phyloP scores from a whole-genome alignment of 805 yeast species.

The Myxozyma monticola region DNA sequence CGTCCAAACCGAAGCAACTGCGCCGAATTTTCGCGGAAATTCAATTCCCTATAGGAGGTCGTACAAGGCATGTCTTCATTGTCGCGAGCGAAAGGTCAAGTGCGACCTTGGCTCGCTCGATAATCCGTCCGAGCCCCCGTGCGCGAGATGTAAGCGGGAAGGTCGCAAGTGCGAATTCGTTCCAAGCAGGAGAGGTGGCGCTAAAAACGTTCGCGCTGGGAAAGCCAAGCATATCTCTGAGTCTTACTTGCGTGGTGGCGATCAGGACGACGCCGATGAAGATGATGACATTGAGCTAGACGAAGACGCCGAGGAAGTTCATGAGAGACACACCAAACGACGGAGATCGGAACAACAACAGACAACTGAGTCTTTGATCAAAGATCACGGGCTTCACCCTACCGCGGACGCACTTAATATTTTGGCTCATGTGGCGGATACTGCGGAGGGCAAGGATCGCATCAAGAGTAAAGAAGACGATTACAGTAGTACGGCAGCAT shows the following conservation, averaged over 20 bases:
- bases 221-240: constrained; percentile 31
- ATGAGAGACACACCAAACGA: constrained; percentile 5
- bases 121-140: constrained; percentile 74
- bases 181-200: constrained; percentile 58
- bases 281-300: constrained; percentile 12
- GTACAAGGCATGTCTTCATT: constrained; percentile 81
- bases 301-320: constrained; percentile 38
- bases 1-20: too few relatives aligned
- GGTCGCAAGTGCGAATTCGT: constrained; percentile 74
- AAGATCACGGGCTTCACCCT: constrained; percentile 38
- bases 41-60: constrained; percentile 61
- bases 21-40: too few relatives aligned
- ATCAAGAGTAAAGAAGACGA: background rate
- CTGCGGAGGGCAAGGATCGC: constrained; percentile 26
- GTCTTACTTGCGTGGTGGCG: background rate
- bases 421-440: constrained; percentile 41
- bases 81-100: constrained; percentile 78
- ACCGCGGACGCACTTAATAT: constrained; percentile 44
- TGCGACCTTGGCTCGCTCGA: constrained; percentile 82
- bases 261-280: background rate
- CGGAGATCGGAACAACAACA: constrained; percentile 4
- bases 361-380: constrained; percentile 22
- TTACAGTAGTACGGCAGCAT: background rate
- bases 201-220: constrained; percentile 42
- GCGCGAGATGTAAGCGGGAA: constrained; percentile 82